Evolutionary conservation across 2,329 filamentous ascomycete genomes (phyloP), one percentile per base, ranked within the genome.

Genomic region (Aureobasidium vineae): DNA sequence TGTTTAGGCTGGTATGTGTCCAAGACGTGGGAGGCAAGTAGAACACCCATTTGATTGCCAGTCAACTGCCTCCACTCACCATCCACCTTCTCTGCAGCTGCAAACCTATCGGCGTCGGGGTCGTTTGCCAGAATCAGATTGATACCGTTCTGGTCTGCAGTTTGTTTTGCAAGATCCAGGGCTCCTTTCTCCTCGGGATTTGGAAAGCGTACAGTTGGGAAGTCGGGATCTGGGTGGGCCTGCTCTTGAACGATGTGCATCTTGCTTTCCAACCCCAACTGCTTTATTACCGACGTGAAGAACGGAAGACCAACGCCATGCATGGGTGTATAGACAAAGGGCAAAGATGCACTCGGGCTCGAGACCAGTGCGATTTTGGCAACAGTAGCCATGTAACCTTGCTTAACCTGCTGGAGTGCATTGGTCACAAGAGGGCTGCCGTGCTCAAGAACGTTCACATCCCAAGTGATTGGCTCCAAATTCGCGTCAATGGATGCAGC

Each of bases 161-260:
- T 82, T 68, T 80, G 72, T 59, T 86, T 85, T 1, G 86, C 84
- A 40, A 88, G 77, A 70, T 87, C 82, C 15, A 89, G 75, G 2
- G 86, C 85, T 7, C 86, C 86, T 66, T 82, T 82, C 71, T 89
- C 86, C 72, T 89, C 86, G 0, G 86, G 86, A 70, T 89, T 89
- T 0, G 86, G 86, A 69, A 88, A 88, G 31, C 81, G 81, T 16
- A 88, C 85, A 0, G 86, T 88, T 0, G 86, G 84, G 65, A 89
- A 89, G 66, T 87, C 81, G 0, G 86, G 85, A 71, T 89, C 81
- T 6, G 86, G 86, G n/a, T 82, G 71, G 40, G 82, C 80, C 74
- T 88, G 85, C 5, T 75, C 76, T 56, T 77, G 71, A 4, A 85
- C 82, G 21, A 83, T 75, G 10, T 77, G 74, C 79, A 84, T 82